Percentiles rank a stretch among this genome's conserved stretches.
phyloP scores from a whole-genome alignment of 768 basidiomycete genomes.

The Tulasnella sp. region DNA sequence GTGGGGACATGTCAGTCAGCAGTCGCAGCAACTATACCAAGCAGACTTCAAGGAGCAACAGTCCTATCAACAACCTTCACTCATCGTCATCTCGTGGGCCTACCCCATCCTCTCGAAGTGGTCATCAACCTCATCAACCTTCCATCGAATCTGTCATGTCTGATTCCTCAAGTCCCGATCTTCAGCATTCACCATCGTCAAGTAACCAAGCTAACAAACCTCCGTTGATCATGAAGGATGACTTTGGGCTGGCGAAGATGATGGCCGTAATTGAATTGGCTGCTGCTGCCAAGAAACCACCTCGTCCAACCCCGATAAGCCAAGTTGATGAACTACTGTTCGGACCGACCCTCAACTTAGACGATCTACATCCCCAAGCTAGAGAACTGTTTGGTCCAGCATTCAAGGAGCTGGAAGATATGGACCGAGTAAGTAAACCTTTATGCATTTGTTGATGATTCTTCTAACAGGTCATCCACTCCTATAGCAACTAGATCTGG shows the following conservation, averaged over 20 bases:
- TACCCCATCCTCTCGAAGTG: neutral
- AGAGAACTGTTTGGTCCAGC: slow-evolving; percentile 56
- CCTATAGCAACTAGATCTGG: slow-evolving; percentile 7
- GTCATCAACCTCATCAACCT: slow-evolving; percentile 36
- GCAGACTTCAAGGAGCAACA: slow-evolving; percentile 22
- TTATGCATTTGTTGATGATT: neutral
- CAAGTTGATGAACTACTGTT: slow-evolving; percentile 45
- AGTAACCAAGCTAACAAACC: slow-evolving; percentile 32
- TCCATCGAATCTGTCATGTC: slow-evolving; percentile 69
- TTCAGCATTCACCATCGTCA: slow-evolving; percentile 31
- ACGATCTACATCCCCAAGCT: slow-evolving; percentile 54
- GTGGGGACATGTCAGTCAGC: neutral
- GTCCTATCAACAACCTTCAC: slow-evolving; percentile 19
- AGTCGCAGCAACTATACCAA: neutral
- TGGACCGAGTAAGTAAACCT: slow-evolving; percentile 54
- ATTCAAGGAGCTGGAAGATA: slow-evolving; percentile 63
- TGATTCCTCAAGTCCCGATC: slow-evolving; percentile 30
- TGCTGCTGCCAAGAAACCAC: slow-evolving; percentile 29
- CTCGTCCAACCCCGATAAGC: slow-evolving; percentile 43
- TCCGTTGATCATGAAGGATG: slow-evolving; percentile 35
- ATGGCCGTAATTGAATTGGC: slow-evolving; percentile 72
- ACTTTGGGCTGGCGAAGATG: slow-evolving; percentile 79
- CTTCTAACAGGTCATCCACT: neutral
- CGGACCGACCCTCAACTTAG: slow-evolving; percentile 47
- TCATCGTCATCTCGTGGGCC: slow-evolving; percentile 16